Base-by-base conservation (phyloP, 2,329 filamentous ascomycete species). In the Colletotrichum sp. region DNA sequence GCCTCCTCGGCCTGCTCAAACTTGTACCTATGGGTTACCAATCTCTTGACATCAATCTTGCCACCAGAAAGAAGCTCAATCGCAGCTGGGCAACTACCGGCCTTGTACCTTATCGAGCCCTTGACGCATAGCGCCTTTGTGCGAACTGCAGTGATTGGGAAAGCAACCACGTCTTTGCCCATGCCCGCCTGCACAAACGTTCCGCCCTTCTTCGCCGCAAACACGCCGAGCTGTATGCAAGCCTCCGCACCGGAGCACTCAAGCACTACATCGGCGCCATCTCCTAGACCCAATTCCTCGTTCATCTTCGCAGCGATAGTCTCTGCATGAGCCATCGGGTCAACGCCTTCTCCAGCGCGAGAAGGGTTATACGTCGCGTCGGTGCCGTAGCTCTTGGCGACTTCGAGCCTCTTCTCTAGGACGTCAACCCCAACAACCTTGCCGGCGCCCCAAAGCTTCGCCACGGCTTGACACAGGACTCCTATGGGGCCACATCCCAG, bases 211-310 rank as follows among this genome's bases (percentile, higher is more conserved):
- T 61, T n/a, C 19, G 28, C 27, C 25, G 59, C 28, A n/a, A n/a
- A 30, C 25, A 61, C 2, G 9, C 59, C 27, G 15, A 61, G 59
- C 11, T 61, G 27, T n/a, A 32, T n/a, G 22, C 27, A 61, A 32
- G 27, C 1, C 59, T 61, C 80, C 5, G 80, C 85, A 3, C 88
- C 88, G 2, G 87, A 88, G 19, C 85, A 86, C 68, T 90, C 59
- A 22, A 61, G 28, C 16, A 32, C 59, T 30, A 32, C 59, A 32
- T 30, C 28, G 28, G 28, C 59, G 59, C 28, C 27, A n/a, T 32
- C 28, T 30, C 16, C 28, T 19, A 32, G 11, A 30, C 28, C 59
- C 59, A n/a, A 6, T 3, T 61, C 55, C 1, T 59, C 55, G 13
- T 59, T 28, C 55, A 27, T 28, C n/a, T 3, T 59, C 3, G 55